Conservation (phyloP, 2,329 filamentous ascomycete genomes). For the Samsoniella hepiali region DNA sequence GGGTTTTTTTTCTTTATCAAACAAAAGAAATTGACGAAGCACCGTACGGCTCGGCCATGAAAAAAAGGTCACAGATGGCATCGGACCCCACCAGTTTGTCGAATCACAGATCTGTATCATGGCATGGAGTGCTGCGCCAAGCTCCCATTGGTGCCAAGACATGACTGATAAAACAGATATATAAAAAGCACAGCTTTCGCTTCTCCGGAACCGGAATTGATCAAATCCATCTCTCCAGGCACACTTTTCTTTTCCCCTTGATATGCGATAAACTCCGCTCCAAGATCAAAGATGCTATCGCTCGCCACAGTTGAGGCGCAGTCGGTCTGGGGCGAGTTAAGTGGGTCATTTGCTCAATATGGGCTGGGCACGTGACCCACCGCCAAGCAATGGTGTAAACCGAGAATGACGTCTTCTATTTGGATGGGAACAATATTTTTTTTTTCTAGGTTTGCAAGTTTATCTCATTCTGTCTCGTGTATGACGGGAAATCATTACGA, state of each 20-base stretch:
- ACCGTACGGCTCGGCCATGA: neutral
- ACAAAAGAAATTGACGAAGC: neutral
- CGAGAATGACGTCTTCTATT: constrained; percentile 15
- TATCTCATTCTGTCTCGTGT: no score
- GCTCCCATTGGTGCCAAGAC: neutral
- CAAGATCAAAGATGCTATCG: neutral
- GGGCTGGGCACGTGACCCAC: constrained; percentile 14
- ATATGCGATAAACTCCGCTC: neutral
- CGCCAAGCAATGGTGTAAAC: constrained; percentile 8
- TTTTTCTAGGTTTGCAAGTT: neutral
- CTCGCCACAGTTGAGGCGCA: constrained; percentile 12
- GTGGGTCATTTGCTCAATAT: neutral
- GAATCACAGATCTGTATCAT: neutral
- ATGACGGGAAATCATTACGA: no score
- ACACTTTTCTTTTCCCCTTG: neutral
- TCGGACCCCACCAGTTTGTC: neutral
- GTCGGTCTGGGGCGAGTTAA: neutral
- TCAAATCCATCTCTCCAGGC: neutral
- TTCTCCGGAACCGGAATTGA: neutral
- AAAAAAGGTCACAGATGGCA: neutral
- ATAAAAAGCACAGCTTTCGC: neutral
- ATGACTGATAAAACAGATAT: neutral
- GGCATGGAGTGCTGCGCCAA: neutral
- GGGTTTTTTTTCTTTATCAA: no score
- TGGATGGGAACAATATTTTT: neutral